A percentile compares a stretch with the other conserved stretches of the same genome.
These are phyloP conservation scores for Stenogyne calaminthoides DNA, from an alignment of 305 asterid genomes.

Conservation along the genomic window DNA sequence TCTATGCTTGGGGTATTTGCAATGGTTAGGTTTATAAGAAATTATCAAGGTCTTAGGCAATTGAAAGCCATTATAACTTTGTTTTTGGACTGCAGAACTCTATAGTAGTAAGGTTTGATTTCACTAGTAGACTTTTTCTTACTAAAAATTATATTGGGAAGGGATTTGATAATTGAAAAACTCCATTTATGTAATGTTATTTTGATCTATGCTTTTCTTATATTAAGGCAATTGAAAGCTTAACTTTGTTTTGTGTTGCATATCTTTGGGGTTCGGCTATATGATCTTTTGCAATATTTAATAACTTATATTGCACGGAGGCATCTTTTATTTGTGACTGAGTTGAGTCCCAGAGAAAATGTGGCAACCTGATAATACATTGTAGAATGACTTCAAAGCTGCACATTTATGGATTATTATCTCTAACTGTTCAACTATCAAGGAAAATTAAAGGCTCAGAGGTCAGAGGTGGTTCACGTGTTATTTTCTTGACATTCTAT, in stretches of 20 bases:
- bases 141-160: slow-evolving; percentile 14
- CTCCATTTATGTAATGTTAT: background rate
- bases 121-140: slow-evolving; percentile 6
- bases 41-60: too few relatives aligned
- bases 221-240: slow-evolving; percentile 15
- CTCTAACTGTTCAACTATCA: background rate
- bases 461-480: slow-evolving; percentile 26
- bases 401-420: background rate
- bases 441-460: slow-evolving; percentile 5
- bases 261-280: background rate
- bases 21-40: too few relatives aligned
- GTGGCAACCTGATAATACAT: slow-evolving; percentile 20
- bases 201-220: slow-evolving; percentile 13
- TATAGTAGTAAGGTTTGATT: background rate
- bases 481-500: slow-evolving; percentile 21
- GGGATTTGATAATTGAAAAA: background rate
- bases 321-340: background rate
- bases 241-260: slow-evolving; percentile 7
- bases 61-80: too few relatives aligned
- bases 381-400: slow-evolving; percentile 17
- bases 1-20: too few relatives aligned
- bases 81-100: background rate
- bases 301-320: slow-evolving; percentile 7
- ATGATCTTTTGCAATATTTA: slow-evolving; percentile 9
- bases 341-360: slow-evolving; percentile 20